Conservation (phyloP, 2,329 filamentous ascomycete genomes). For the Elsinoe arachidis region DNA sequence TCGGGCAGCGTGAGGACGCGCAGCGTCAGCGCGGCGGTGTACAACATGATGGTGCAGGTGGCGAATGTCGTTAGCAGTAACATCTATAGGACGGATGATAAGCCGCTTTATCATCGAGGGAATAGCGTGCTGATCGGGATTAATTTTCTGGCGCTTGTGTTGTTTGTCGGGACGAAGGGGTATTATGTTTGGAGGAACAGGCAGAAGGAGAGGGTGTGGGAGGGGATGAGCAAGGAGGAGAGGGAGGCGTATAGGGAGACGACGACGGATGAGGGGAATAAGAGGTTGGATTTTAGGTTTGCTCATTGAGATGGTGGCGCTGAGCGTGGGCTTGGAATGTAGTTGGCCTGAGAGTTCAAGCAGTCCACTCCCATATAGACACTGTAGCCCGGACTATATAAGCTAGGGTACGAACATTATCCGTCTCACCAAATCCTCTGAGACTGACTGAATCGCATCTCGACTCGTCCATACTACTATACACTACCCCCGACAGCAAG, state of each 20-base stretch:
- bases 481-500: too few species aligned
- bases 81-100: conserved; percentile 42
- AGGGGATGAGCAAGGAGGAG: conserved; percentile 30
- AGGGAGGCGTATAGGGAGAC: conserved; percentile 27
- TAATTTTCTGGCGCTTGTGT: conserved; percentile 23
- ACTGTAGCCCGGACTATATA: too few species aligned
- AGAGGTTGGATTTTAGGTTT: conserved; percentile 15
- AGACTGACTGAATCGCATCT: too few species aligned
- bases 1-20: conserved; percentile 36
- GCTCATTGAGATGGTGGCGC: neutral
- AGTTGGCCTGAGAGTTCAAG: too few species aligned
- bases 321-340: too few species aligned
- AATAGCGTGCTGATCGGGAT: conserved; percentile 29
- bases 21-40: conserved; percentile 35
- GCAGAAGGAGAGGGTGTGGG: conserved; percentile 26
- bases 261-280: conserved; percentile 29
- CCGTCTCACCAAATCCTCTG: too few species aligned
- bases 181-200: conserved; percentile 28
- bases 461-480: too few species aligned
- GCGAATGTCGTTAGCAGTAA: conserved; percentile 40
- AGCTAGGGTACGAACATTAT: too few species aligned
- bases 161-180: conserved; percentile 26
- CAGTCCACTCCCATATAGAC: too few species aligned
- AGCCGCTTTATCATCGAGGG: conserved; percentile 36
- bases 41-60: conserved; percentile 41